Evolutionary conservation across 2,329 filamentous ascomycete species (phyloP), one percentile per base, ranked within the genome.

Genomic region (Sarocladium oryzae): DNA sequence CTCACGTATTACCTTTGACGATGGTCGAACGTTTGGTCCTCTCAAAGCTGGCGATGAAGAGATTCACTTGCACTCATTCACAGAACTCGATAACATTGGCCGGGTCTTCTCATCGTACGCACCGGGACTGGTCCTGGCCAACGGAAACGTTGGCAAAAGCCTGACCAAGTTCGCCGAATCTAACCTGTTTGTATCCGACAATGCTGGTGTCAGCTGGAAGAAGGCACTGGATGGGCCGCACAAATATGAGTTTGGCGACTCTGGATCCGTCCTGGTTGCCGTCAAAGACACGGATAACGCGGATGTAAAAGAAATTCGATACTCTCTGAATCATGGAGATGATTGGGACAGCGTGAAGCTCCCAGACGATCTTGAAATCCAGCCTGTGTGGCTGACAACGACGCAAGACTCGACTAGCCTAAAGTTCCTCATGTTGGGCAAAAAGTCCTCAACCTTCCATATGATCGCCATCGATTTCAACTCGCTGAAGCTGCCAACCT

Each of bases 201-300:
- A 97, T 67, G 92, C 91, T 18, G 93, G 93, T 36, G 70, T 89
- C 54, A 91, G 84, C 1, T 99, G 95, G 93, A 81, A 75, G 33
- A 74, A 84, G 62, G 80, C 84, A 0, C 76, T 88, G 4, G 75
- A 90, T 15, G 88, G 89, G 18, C 87, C 91, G 11, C 90, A 97
- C 70, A 93, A 95, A 66, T 99, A 95, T 67, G 91, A 96, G 63
- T 95, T 97, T 65, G 93, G 93, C 50, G 92, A 96, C 60, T 86
- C 95, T 57, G 93, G 93, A 1, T 90, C 90, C 15, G 80, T 99
- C 18, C 73, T 99, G 26, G 78, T 97, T 26, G 93, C 93, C 3
- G 75, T 97, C 33, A 77, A 80, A 55, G 88, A 96, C 60, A 88
- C 85, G 1, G 70, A 82, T 33, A 70, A 84, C 52, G 73, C 85